Evolutionary conservation across 2,329 filamentous ascomycete species (phyloP).

Genomic region (Beauveria pseudobassiana): DNA sequence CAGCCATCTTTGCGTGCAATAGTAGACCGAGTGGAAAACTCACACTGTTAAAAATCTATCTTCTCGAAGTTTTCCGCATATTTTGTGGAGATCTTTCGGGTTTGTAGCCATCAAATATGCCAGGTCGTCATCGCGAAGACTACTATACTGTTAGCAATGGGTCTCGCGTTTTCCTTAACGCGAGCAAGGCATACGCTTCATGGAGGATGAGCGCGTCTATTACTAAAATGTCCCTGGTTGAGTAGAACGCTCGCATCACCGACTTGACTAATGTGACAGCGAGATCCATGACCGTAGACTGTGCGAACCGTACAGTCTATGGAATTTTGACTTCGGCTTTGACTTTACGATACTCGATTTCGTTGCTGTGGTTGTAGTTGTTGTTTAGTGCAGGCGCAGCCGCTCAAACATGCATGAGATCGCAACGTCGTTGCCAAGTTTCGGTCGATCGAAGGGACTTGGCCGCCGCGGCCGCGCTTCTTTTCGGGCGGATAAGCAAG

Average conservation of each 20-base stretch:
- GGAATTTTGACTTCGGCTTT: background rate
- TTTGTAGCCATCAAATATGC: slow-evolving; percentile 83
- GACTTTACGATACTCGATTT: background rate
- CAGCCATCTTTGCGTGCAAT: background rate
- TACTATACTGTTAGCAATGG: slow-evolving; percentile 26
- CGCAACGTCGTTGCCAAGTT: background rate
- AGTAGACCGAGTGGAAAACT: slow-evolving; percentile 17
- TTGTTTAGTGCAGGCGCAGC: background rate
- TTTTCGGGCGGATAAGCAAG: background rate
- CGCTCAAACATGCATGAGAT: background rate
- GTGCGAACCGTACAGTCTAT: background rate
- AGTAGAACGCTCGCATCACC: slow-evolving; percentile 78
- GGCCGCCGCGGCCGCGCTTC: background rate
- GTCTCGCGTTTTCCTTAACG: slow-evolving; percentile 28
- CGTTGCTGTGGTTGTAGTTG: background rate
- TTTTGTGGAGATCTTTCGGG: slow-evolving; percentile 83
- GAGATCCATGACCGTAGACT: slow-evolving; percentile 37
- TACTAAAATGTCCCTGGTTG: slow-evolving; percentile 75
- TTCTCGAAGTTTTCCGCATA: slow-evolving; percentile 77
- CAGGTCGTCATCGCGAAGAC: slow-evolving; percentile 82
- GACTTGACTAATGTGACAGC: slow-evolving; percentile 77
- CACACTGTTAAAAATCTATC: slow-evolving; percentile 80
- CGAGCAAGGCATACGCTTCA: slow-evolving; percentile 70
- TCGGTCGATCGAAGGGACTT: background rate
- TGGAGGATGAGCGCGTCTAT: slow-evolving; percentile 83